These are phyloP conservation scores for Climacium dendroides DNA, from an alignment of 225 moss, liverwort and hornwort species.

Conservation along the genomic window DNA sequence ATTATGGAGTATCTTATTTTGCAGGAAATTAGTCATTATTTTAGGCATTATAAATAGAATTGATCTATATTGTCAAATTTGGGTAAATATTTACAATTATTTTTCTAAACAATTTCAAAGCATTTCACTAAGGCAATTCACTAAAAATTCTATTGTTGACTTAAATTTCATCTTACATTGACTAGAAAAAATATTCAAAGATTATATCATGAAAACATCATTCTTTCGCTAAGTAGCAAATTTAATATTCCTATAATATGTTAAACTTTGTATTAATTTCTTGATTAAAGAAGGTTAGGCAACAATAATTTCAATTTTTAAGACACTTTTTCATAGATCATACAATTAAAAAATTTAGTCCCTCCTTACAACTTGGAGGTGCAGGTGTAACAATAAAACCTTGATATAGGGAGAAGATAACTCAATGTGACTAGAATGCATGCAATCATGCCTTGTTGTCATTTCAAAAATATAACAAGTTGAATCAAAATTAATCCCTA, in stretches of 20 bases:
- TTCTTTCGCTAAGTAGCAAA: not conserved
- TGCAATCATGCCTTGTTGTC: not conserved
- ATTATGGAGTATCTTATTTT: no score
- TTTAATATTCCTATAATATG: not conserved
- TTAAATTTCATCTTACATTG: not conserved
- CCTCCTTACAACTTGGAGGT: not conserved
- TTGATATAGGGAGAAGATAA: not conserved
- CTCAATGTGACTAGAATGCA: not conserved
- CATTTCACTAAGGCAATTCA: not conserved
- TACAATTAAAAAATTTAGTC: not conserved
- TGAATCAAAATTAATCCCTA: no score
- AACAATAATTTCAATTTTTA: not conserved
- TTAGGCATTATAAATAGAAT: not conserved
- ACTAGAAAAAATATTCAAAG: not conserved
- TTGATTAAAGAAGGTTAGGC: not conserved
- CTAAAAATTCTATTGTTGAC: not conserved
- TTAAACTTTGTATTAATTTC: not conserved
- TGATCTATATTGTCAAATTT: not conserved
- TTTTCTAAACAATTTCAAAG: not conserved
- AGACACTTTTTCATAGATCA: not conserved
- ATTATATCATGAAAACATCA: not conserved
- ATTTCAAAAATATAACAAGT: not conserved
- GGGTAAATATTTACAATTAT: not conserved
- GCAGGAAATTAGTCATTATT: not conserved
- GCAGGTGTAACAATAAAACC: not conserved